Conservation (phyloP, 1,139 yeast species). For the Arxiozyma bovina region DNA sequence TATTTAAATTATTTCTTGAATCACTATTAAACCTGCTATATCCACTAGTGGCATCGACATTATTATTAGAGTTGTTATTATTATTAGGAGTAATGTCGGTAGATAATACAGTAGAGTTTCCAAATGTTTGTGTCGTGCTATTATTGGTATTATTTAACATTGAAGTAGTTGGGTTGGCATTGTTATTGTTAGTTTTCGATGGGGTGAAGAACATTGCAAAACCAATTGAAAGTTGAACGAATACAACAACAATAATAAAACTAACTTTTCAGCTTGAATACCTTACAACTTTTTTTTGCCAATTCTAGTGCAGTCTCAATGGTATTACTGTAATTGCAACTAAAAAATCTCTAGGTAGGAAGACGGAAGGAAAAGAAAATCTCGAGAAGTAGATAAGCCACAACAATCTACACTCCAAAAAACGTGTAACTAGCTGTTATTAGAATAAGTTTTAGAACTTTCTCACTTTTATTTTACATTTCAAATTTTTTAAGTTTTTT, state of each 20-base stretch:
- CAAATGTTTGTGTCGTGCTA: neutral
- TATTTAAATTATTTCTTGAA: neutral
- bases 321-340: neutral
- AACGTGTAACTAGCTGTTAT: too few species aligned
- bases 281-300: neutral
- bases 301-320: neutral
- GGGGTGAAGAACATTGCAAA: constrained; percentile 28
- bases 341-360: too few species aligned
- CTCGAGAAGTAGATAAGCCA: too few species aligned
- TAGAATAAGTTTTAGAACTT: neutral
- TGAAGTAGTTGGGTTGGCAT: constrained; percentile 8
- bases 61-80: neutral
- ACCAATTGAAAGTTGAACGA: neutral
- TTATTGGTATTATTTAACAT: too few species aligned
- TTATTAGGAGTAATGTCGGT: neutral
- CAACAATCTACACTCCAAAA: too few species aligned
- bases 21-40: neutral
- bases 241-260: neutral
- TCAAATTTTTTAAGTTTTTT: too few species aligned
- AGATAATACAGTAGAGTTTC: neutral
- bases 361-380: too few species aligned
- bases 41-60: neutral
- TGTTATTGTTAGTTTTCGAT: constrained; percentile 25
- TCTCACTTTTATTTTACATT: neutral
- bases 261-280: neutral